Evolutionary conservation across 2,329 filamentous ascomycete genomes (phyloP).

Genomic region (Colletotrichum coccodes): DNA sequence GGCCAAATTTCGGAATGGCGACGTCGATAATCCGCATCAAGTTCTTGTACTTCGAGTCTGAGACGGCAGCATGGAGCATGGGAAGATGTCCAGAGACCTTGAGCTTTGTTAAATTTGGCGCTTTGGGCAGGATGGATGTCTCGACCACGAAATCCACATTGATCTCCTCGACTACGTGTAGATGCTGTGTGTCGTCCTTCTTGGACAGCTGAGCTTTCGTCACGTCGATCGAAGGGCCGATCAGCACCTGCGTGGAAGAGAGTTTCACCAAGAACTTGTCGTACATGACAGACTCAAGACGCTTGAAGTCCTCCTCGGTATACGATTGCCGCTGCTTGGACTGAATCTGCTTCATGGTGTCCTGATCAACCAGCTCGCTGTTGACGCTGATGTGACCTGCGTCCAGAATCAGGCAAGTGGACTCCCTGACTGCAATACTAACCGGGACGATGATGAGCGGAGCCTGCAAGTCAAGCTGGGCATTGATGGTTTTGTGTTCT

Average conservation of each 20-base stretch:
- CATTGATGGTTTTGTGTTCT: slow-evolving; percentile 98
- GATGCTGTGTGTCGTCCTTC: slow-evolving; percentile 73
- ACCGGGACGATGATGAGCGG: slow-evolving; percentile 97
- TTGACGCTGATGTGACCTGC: slow-evolving; percentile 95
- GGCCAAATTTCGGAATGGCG: slow-evolving; percentile 84
- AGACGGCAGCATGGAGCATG: slow-evolving; percentile 89
- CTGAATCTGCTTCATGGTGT: slow-evolving; percentile 90
- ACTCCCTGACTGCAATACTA: slow-evolving; percentile 83
- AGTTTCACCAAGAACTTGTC: slow-evolving; percentile 95
- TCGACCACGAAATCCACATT: slow-evolving; percentile 98
- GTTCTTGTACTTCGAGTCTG: slow-evolving; percentile 96
- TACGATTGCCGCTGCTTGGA: slow-evolving; percentile 89
- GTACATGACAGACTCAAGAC: slow-evolving; percentile 94
- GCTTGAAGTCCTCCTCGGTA: slow-evolving; percentile 87
- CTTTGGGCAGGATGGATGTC: slow-evolving; percentile 95
- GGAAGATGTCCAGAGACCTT: slow-evolving; percentile 92
- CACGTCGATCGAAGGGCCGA: slow-evolving; percentile 91
- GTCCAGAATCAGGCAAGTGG: slow-evolving; percentile 92
- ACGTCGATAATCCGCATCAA: slow-evolving; percentile 97
- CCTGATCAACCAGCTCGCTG: slow-evolving; percentile 91
- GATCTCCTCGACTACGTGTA: slow-evolving; percentile 95
- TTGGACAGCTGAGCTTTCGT: slow-evolving; percentile 84
- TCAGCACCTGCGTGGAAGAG: slow-evolving; percentile 93
- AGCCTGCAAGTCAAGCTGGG: slow-evolving; percentile 93
- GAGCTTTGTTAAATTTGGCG: slow-evolving; percentile 90